A percentile compares a stretch with the other conserved stretches of the same genome.
These are phyloP conservation scores for Solanum microdontum DNA, from an alignment of 257 asterid genomes.

Conservation along the genomic window DNA sequence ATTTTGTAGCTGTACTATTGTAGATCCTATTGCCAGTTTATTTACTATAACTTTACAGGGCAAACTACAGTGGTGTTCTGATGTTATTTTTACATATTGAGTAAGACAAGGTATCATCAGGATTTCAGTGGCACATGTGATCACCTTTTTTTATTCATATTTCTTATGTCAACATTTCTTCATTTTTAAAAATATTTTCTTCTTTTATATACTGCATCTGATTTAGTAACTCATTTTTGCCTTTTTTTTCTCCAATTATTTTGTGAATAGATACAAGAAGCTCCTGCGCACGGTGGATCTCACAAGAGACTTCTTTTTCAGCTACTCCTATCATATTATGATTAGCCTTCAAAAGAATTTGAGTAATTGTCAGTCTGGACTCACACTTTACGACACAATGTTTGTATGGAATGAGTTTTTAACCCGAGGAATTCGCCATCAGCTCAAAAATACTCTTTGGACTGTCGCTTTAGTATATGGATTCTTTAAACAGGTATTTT, in stretches of 20 bases:
- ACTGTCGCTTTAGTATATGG: slow-evolving; percentile 90
- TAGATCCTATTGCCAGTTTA: slow-evolving; percentile 36
- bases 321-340: slow-evolving; percentile 93
- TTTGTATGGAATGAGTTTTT: slow-evolving; percentile 97
- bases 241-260: slow-evolving; percentile 24
- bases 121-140: slow-evolving; percentile 29
- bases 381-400: slow-evolving; percentile 70
- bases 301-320: slow-evolving; percentile 92
- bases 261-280: slow-evolving; percentile 79
- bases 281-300: slow-evolving; percentile 84
- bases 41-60: slow-evolving; percentile 52
- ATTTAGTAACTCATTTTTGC: slow-evolving; percentile 34
- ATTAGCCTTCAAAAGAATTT: slow-evolving; percentile 83
- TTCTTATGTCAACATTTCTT: neutral
- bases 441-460: slow-evolving; percentile 71
- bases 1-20: slow-evolving; percentile 26
- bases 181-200: neutral
- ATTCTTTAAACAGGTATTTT: slow-evolving; percentile 79
- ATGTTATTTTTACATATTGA: slow-evolving; percentile 58
- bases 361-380: slow-evolving; percentile 48
- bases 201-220: neutral
- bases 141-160: slow-evolving; percentile 15
- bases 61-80: slow-evolving; percentile 48
- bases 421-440: slow-evolving; percentile 77
- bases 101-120: slow-evolving; percentile 60